Evolutionary conservation across 83 land plant species (phyloP), one percentile per base, ranked within the genome.

Genomic region (Diphasiastrum complanatum): DNA sequence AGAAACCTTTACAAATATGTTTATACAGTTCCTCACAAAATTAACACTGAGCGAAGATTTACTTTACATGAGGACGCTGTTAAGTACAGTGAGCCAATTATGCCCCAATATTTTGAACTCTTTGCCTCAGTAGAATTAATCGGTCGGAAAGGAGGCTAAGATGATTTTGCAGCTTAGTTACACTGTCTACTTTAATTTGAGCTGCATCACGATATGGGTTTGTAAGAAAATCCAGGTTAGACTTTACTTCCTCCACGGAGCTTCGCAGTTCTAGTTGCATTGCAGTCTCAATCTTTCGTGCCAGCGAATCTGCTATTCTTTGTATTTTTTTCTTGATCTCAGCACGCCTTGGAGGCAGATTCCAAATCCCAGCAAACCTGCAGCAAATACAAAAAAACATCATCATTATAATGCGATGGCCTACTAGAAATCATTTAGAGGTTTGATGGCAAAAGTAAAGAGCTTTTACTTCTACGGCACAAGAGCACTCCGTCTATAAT

Each of bases 351-450:
- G 68, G 58, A 2, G 97, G 88, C 58, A 90, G 78, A 18, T 66
- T 90, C 75, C 86, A 79, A 16, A 90, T 67, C 26, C 84, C 92
- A 12, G 83, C 53, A 5, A 70, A 81, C 20, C 96, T 85, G 75
- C 40, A 35, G 10, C 38, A 52, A 4, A 33, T 31, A 35, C 19
- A 29, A 19, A 4, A 25, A 47, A 27, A 26, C 48, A 35, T 35
- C 34, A 46, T 33, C 37, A 28, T 35, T 28, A 30, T 41, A 26
- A 29, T 32, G 14, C 61, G 35, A 16, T 22, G 38, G n/a, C 16
- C 66, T n/a, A 30, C 5, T 6, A 19, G 11, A 18, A 33, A n/a
- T 11, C 22, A 37, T 65, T 53, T 33, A 51, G 18, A 4, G n/a
- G n/a, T n/a, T n/a, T n/a, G n/a, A n/a, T n/a, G n/a, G n/a, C n/a